phyloP scores from a whole-genome alignment of 1,284 basidiomycete genomes.

The Rhodotorula mucilaginosa region DNA sequence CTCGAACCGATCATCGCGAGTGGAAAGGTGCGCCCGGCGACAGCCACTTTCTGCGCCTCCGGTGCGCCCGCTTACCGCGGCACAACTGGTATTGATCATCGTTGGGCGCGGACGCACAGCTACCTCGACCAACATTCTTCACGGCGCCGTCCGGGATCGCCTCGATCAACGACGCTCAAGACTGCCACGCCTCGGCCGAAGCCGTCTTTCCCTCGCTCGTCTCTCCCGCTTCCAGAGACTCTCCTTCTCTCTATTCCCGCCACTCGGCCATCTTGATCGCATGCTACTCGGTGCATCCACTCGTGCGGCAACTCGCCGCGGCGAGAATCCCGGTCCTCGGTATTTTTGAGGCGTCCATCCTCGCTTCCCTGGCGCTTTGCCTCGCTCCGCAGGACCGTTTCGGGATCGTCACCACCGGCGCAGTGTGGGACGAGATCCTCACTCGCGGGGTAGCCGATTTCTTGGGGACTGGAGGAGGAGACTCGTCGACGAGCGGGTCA shows the following conservation, averaged over 20 bases:
- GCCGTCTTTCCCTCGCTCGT: conserved; percentile 41
- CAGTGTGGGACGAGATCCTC: conserved; percentile 54
- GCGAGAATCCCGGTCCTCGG: conserved; percentile 49
- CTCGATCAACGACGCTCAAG: conserved; percentile 53
- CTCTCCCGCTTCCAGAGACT: not conserved
- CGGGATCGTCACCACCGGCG: conserved; percentile 57
- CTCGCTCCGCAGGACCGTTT: conserved; percentile 42
- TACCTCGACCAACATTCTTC: conserved; percentile 46
- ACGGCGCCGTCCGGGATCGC: conserved; percentile 52
- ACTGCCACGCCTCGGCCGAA: conserved; percentile 51
- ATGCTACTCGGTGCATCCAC: conserved; percentile 57
- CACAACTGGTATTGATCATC: too few species aligned
- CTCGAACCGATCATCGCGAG: conserved; percentile 1
- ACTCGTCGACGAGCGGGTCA: not conserved
- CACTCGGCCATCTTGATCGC: conserved; percentile 54
- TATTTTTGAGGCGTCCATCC: conserved; percentile 56
- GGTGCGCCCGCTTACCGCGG: not conserved
- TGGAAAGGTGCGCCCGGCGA: conserved; percentile 7
- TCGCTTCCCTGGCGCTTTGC: conserved; percentile 46
- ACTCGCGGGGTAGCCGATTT: conserved; percentile 47
- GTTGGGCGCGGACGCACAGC: not conserved
- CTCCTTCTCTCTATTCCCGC: conserved; percentile 9
- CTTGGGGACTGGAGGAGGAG: conserved; percentile 38
- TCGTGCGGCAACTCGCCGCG: conserved; percentile 52
- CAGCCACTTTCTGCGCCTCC: not conserved